Base-by-base conservation (phyloP, 441 rosid genomes). In the Brassica hybrid region DNA sequence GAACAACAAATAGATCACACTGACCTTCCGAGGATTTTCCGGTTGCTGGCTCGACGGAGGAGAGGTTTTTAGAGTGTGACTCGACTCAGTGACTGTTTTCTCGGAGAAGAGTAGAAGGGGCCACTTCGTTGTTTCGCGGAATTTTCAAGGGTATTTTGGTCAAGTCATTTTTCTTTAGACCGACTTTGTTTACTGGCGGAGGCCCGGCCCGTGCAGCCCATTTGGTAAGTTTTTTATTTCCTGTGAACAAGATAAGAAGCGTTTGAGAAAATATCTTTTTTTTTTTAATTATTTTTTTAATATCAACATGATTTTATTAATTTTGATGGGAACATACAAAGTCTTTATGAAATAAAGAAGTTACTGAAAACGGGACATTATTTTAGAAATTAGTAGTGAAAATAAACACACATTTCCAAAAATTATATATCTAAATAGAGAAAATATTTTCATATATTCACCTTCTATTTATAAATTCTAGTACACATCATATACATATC, bases 11-110 rank as follows among this genome's bases (percentile, higher is more conserved):
- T 16, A 52, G 21, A 52, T 16, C 21, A 52, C 10, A 52, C 72
- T 6, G 16, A 75, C 73, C 78, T 75, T 17, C 23, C 30, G 63
- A 63, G 63, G 76, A 64, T 32, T 18, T 64, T 50, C 2, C 43
- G 50, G 76, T 25, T 43, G 54, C 12, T 11, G 11, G 5, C 25
- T 57, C 58, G 38, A 67, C 52, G 10, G 64, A 59, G 64, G 8
- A 21, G 16, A 59, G 48, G 36, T 52, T 11, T 57, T 23, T 62
- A 5, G 67, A 30, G 64, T 8, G 34, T 23, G 32, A 58, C 38
- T 34, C 9, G 21, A 27, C 32, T 52, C 59, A 18, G 27, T 59
- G 64, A 59, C 18, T 25, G 2, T 27, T 23, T 23, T 61, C 41
- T 61, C 41, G 13, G 43, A 2, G 41, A 25, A n/a, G 32, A 59